These are phyloP conservation scores for Rhododendron griersonianum DNA, from an alignment of 148 eudicot species.

Conservation along the genomic window DNA sequence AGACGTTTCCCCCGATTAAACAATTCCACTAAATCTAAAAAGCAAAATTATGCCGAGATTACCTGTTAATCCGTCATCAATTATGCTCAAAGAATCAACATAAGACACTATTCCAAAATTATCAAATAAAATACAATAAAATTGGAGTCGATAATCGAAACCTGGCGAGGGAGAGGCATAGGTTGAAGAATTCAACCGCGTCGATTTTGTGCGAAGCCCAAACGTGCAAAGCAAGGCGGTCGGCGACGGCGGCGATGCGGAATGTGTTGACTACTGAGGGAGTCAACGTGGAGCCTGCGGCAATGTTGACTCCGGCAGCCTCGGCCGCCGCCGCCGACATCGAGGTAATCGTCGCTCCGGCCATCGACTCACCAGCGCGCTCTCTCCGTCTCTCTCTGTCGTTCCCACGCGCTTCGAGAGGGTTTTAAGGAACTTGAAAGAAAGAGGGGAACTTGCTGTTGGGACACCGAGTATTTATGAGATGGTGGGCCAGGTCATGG, in stretches of 20 bases:
- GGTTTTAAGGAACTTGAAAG: too few relatives aligned
- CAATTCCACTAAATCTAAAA: not conserved
- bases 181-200: slow-evolving; percentile 31
- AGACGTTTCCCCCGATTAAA: not conserved
- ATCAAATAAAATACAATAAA: not conserved
- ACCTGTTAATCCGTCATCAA: not conserved
- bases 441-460: too few relatives aligned
- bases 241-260: slow-evolving; percentile 26
- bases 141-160: not conserved
- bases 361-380: not conserved
- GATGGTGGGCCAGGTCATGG: too few relatives aligned
- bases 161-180: slow-evolving; percentile 48
- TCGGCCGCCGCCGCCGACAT: slow-evolving; percentile 6
- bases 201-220: slow-evolving; percentile 7
- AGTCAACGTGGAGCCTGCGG: not conserved
- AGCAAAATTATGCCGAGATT: not conserved
- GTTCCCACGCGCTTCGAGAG: too few relatives aligned
- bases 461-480: too few relatives aligned
- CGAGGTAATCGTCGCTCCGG: slow-evolving; percentile 12
- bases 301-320: not conserved
- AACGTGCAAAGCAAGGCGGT: slow-evolving; percentile 24
- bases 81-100: not conserved
- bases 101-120: not conserved
- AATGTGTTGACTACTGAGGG: slow-evolving; percentile 24
- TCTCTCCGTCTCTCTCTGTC: not conserved